A percentile compares a stretch with the other conserved stretches of the same genome.
phyloP scores from a whole-genome alignment of 2,329 filamentous ascomycete species.

The Aspergillus quadricinctus region DNA sequence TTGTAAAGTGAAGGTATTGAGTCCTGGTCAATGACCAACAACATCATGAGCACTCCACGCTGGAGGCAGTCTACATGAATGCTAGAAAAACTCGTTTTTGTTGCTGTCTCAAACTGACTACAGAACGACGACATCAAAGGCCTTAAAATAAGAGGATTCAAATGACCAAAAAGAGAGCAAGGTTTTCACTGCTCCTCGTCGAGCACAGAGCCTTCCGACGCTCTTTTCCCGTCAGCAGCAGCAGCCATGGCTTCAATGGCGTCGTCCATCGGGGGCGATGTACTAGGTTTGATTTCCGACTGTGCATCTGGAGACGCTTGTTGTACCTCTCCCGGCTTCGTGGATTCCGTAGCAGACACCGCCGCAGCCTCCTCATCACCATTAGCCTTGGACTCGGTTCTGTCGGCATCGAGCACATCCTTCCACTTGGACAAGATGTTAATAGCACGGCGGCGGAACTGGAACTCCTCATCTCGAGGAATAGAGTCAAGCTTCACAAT shows the following conservation, averaged over 20 bases:
- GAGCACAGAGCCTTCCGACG: constrained; percentile 16
- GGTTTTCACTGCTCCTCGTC: not conserved
- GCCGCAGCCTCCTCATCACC: not conserved
- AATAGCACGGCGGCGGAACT: constrained; percentile 81
- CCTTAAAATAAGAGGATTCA: not conserved
- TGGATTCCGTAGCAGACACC: not conserved
- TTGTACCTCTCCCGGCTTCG: not conserved
- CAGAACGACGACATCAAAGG: not conserved
- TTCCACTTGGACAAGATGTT: constrained; percentile 82
- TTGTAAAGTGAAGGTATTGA: not conserved
- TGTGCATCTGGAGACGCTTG: not conserved
- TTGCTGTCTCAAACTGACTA: not conserved
- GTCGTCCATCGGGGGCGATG: constrained; percentile 14
- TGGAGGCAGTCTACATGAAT: not conserved
- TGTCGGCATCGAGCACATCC: constrained; percentile 64
- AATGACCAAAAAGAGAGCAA: not conserved
- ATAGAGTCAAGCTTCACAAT: constrained; percentile 85
- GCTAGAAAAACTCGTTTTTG: not conserved
- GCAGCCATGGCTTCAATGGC: constrained; percentile 21
- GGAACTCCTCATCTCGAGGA: constrained; percentile 80
- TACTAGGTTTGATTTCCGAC: not conserved
- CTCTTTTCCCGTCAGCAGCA: constrained; percentile 23
- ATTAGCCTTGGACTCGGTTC: not conserved
- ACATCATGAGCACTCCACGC: not conserved
- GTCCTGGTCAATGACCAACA: not conserved